phyloP scores from a whole-genome alignment of 2,329 filamentous ascomycete species.

The Penicillium digitatum region DNA sequence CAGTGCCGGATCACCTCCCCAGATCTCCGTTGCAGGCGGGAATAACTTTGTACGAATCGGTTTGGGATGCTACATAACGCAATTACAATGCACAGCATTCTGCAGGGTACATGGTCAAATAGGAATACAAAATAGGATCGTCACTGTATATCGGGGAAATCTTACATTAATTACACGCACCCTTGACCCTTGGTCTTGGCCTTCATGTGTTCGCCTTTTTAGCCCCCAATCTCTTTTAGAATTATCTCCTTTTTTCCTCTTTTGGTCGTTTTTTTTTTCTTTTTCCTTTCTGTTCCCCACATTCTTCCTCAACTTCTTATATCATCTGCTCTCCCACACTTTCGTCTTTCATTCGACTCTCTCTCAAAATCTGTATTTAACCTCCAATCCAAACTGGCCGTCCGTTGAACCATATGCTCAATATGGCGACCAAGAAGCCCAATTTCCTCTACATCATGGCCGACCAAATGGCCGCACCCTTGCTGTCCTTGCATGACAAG shows the following conservation, averaged over 20 bases:
- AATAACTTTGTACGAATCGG: conserved; percentile 11
- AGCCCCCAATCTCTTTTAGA: not conserved
- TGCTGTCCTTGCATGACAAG: conserved; percentile 87
- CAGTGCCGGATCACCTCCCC: conserved; percentile 20
- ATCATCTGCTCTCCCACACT: conserved; percentile 11
- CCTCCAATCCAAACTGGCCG: not conserved
- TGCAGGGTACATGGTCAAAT: not conserved
- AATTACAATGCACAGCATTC: not conserved
- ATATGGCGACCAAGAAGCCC: conserved; percentile 51
- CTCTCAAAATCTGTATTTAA: conserved; percentile 2
- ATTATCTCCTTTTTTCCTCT: not conserved
- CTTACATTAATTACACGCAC: not conserved
- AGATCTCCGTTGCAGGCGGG: conserved; percentile 25
- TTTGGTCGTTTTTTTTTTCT: conserved; percentile 8
- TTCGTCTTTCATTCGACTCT: conserved; percentile 3
- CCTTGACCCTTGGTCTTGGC: conserved; percentile 4
- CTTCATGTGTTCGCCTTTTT: conserved; percentile 1
- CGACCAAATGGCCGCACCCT: conserved; percentile 85
- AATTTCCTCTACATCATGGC: conserved; percentile 96
- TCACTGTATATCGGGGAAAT: not conserved
- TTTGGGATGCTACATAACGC: not conserved
- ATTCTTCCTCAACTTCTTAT: conserved; percentile 16
- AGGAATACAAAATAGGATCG: not conserved
- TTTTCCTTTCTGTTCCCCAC: conserved; percentile 14
- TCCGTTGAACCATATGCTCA: conserved; percentile 3